Conservation (phyloP, 768 basidiomycete genomes). For the Macrocybe gigantea region DNA sequence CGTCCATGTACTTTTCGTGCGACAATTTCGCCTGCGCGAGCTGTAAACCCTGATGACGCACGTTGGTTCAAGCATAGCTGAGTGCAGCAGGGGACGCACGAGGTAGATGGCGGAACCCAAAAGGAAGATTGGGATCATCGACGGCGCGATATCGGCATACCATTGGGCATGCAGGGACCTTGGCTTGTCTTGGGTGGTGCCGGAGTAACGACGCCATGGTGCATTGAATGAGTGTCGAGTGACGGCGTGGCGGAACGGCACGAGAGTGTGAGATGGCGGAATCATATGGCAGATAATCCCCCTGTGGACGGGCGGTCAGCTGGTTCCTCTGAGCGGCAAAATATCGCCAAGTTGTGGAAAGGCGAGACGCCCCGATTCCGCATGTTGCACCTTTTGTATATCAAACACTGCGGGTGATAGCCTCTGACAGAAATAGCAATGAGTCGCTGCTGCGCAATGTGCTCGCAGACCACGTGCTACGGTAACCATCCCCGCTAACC, state of each 20-base stretch:
- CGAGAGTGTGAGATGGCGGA: too few species aligned
- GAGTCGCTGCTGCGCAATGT: too few species aligned
- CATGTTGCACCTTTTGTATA: too few species aligned
- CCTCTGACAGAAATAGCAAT: too few species aligned
- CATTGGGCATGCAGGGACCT: constrained; percentile 54
- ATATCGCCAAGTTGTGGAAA: too few species aligned
- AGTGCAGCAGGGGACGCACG: constrained; percentile 28
- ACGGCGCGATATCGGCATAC: constrained; percentile 66
- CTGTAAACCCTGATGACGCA: constrained; percentile 51
- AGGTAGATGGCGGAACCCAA: constrained; percentile 78
- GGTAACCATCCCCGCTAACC: too few species aligned
- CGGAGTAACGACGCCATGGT: constrained; percentile 12
- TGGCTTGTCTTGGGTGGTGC: constrained; percentile 11
- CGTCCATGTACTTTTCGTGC: constrained; percentile 66
- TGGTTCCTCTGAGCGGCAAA: constrained; percentile 1
- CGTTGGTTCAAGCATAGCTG: not conserved
- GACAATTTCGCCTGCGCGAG: constrained; percentile 55
- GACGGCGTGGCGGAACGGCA: not conserved
- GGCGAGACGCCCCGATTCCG: too few species aligned
- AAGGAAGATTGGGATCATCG: constrained; percentile 74
- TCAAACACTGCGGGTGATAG: too few species aligned
- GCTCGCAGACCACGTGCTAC: too few species aligned
- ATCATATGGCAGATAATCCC: too few species aligned
- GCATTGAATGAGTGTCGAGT: constrained; percentile 2
- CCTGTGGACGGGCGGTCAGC: not conserved